Evolutionary conservation across 768 basidiomycete genomes (phyloP).

Genomic region (Postia placenta): DNA sequence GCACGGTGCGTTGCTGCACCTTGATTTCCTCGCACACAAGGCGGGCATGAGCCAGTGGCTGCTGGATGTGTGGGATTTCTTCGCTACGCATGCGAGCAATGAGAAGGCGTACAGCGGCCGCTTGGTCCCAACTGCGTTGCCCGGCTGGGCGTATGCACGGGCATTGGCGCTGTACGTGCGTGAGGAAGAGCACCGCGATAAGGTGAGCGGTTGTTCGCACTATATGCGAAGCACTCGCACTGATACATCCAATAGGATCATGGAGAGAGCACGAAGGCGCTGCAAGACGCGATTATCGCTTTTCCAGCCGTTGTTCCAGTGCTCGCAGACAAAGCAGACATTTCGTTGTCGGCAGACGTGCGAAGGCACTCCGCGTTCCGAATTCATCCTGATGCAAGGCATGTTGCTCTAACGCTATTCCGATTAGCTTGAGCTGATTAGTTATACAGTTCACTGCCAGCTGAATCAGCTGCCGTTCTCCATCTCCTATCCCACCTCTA

Average conservation of each 20-base stretch:
- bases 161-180: conserved; percentile 54
- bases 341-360: conserved; percentile 50
- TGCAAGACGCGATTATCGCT: conserved; percentile 64
- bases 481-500: conserved; percentile 89
- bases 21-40: conserved; percentile 85
- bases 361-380: conserved; percentile 58
- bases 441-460: conserved; percentile 10
- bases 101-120: conserved; percentile 10
- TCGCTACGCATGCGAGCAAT: conserved; percentile 26
- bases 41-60: conserved; percentile 79
- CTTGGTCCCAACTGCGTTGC: conserved; percentile 40
- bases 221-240: conserved; percentile 30
- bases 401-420: conserved; percentile 13
- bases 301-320: conserved; percentile 83
- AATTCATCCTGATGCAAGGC: conserved; percentile 66
- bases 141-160: conserved; percentile 71
- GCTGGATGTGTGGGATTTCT: conserved; percentile 55
- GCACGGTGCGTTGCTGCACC: conserved; percentile 74
- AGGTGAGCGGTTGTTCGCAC: conserved; percentile 1
- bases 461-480: conserved; percentile 40
- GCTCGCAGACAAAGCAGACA: conserved; percentile 82
- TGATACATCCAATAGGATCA: conserved; percentile 20
- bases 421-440: neutral
- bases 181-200: conserved; percentile 38
- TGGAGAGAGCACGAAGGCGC: conserved; percentile 54